Evolutionary conservation across 345 rosid genomes (phyloP).

Genomic region (Populus nigra): DNA sequence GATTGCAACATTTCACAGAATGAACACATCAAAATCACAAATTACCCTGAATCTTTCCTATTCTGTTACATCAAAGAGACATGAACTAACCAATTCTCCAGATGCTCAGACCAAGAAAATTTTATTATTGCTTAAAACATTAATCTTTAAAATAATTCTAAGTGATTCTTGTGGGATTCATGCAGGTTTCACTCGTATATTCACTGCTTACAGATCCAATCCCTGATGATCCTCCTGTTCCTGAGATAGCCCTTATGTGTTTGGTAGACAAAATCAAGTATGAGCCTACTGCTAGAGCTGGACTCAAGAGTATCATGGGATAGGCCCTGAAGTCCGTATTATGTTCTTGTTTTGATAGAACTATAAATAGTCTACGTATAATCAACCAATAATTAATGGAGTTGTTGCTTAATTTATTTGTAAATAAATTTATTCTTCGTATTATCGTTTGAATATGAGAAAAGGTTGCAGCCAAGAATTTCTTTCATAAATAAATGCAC

Average conservation of each 20-base stretch:
- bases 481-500: no score
- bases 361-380: background rate
- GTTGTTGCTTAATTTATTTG: background rate
- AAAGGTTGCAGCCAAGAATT: no score
- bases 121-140: background rate
- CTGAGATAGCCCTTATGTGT: slow-evolving; percentile 61
- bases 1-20: background rate
- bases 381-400: background rate
- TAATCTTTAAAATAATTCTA: background rate
- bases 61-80: background rate
- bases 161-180: background rate
- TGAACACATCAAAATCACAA: background rate
- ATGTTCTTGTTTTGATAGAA: background rate
- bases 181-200: slow-evolving; percentile 56
- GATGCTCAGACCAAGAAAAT: background rate
- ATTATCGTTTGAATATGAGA: no score
- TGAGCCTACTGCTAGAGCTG: slow-evolving; percentile 63
- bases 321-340: slow-evolving; percentile 10
- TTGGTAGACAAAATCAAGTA: slow-evolving; percentile 51
- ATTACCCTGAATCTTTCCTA: background rate
- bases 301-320: slow-evolving; percentile 66
- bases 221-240: slow-evolving; percentile 65
- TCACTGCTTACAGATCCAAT: slow-evolving; percentile 70
- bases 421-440: background rate
- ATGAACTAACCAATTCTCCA: background rate